These are phyloP conservation scores for Melaleuca alternifolia DNA, from an alignment of 345 rosid genomes.

Conservation along the genomic window DNA sequence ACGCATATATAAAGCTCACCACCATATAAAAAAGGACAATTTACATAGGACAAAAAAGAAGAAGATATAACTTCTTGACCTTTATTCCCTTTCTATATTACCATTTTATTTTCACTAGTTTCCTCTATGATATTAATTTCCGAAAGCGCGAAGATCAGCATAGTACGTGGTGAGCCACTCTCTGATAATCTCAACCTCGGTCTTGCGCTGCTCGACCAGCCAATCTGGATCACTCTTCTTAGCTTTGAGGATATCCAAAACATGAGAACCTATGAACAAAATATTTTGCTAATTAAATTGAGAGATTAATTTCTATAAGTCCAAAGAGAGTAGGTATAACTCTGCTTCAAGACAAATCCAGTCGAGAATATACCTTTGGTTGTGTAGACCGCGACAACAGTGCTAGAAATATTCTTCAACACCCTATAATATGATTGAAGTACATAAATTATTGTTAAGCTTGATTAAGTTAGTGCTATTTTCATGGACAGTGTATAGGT, in stretches of 20 bases:
- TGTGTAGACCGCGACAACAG: constrained; percentile 16
- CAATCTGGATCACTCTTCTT: constrained; percentile 10
- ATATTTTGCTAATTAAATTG: not conserved
- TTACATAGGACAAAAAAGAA: not conserved
- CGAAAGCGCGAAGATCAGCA: not conserved
- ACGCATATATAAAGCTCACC: not conserved
- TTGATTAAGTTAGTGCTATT: not conserved
- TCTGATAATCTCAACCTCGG: constrained; percentile 4
- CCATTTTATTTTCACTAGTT: not conserved
- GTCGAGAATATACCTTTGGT: constrained; percentile 10
- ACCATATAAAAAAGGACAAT: not conserved
- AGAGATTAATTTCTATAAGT: not conserved
- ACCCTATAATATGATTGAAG: constrained; percentile 13
- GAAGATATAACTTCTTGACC: not conserved
- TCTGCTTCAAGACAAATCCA: not conserved
- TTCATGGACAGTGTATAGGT: not conserved
- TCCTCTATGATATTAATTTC: not conserved
- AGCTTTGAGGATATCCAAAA: constrained; percentile 13
- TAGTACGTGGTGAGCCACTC: constrained; percentile 14
- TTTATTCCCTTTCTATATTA: not conserved
- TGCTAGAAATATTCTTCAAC: constrained; percentile 23
- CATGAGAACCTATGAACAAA: constrained; percentile 17
- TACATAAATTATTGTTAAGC: not conserved
- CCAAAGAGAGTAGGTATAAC: not conserved
- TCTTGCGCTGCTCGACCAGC: constrained; percentile 15